phyloP scores from a whole-genome alignment of 1,284 basidiomycete genomes.

The Hypsizygus ulmarius region DNA sequence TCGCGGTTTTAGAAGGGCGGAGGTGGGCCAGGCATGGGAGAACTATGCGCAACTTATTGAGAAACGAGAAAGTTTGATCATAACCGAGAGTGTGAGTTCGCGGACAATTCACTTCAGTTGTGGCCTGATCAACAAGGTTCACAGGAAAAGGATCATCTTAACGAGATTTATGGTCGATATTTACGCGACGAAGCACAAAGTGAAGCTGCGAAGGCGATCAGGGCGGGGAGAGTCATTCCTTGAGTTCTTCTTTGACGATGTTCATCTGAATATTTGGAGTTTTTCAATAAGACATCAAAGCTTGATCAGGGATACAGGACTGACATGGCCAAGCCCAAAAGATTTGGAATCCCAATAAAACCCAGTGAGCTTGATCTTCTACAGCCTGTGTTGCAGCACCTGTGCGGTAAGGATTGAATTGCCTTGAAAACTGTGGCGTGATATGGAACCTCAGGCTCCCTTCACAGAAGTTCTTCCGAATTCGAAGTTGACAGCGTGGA shows the following conservation, averaged over 20 bases:
- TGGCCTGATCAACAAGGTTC: neutral
- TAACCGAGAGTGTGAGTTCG: slow-evolving; percentile 48
- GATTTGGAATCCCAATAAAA: no score
- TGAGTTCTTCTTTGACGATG: slow-evolving; percentile 22
- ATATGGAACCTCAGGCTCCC: no score
- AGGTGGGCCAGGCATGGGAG: slow-evolving; percentile 45
- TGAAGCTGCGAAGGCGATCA: slow-evolving; percentile 57
- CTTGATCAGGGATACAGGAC: neutral
- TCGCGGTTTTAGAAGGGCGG: slow-evolving; percentile 45
- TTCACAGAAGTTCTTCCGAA: no score
- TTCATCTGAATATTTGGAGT: no score
- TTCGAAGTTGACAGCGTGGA: no score
- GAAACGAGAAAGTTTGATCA: slow-evolving; percentile 46
- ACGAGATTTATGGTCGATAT: slow-evolving; percentile 53
- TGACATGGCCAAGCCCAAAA: neutral
- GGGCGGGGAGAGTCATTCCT: slow-evolving; percentile 46
- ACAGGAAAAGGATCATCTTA: slow-evolving; percentile 49
- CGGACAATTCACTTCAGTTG: neutral
- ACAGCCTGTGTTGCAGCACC: no score
- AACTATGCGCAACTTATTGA: slow-evolving; percentile 43
- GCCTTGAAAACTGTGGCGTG: no score
- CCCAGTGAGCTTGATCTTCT: no score
- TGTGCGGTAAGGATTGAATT: no score
- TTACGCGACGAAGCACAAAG: slow-evolving; percentile 58
- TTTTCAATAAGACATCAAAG: neutral